Percentiles rank a stretch among this genome's conserved stretches.
These are phyloP conservation scores for Capsicum rhomboideum DNA, from an alignment of 257 asterid genomes.

Conservation along the genomic window DNA sequence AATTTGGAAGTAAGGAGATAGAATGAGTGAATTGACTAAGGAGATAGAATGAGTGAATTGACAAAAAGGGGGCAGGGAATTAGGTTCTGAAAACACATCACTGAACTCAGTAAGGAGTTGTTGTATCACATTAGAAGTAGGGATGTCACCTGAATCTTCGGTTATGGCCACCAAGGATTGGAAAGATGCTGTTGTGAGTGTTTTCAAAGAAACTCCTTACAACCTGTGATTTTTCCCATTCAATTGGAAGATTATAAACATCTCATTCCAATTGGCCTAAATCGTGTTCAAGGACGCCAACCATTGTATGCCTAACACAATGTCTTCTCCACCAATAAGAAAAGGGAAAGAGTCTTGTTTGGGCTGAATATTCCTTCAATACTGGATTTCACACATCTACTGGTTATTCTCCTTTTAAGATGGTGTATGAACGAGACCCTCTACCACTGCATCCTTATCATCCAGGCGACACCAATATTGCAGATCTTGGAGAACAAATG, in stretches of 20 bases:
- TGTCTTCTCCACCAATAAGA: not conserved
- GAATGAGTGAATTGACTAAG: too few species aligned
- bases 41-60: too few species aligned
- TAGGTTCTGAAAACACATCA: too few species aligned
- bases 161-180: not conserved
- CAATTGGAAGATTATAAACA: not conserved
- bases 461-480: not conserved
- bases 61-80: too few species aligned
- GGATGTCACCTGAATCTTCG: too few species aligned
- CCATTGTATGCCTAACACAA: slow-evolving; percentile 8
- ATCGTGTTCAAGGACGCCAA: slow-evolving; percentile 2
- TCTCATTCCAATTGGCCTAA: slow-evolving; percentile 8
- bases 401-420: not conserved
- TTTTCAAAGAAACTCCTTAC: not conserved
- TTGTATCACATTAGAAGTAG: too few species aligned
- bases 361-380: not conserved
- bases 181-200: not conserved
- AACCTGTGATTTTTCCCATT: not conserved
- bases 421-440: not conserved
- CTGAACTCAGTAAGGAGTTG: too few species aligned
- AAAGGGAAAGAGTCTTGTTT: too few species aligned
- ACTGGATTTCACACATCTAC: not conserved
- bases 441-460: not conserved
- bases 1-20: too few species aligned
- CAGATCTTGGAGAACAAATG: not conserved